Percentiles rank a stretch among this genome's conserved stretches.
Evolutionary conservation across 2,329 filamentous ascomycete species (phyloP).

Genomic region (Conoideocrella luteorostrata): DNA sequence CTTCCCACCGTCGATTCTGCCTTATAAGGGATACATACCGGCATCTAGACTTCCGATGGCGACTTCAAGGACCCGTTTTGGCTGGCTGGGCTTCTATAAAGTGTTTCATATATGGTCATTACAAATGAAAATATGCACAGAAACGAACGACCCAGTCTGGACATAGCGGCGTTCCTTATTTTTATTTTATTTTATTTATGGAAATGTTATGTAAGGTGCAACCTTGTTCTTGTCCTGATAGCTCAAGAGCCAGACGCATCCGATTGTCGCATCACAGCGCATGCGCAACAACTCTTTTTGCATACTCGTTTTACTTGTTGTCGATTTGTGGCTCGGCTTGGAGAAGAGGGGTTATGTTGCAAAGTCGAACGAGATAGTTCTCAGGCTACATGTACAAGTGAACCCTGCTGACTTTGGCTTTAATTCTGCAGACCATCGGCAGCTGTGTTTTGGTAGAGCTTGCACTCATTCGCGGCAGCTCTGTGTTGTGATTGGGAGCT

Average conservation of each 20-base stretch:
- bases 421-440: too few relatives aligned
- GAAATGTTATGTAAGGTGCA: slow-evolving; percentile 2
- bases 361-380: too few relatives aligned
- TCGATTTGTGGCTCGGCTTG: too few relatives aligned
- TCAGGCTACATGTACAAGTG: too few relatives aligned
- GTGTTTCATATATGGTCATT: background rate
- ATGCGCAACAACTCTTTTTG: too few relatives aligned
- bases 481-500: background rate
- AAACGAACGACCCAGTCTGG: background rate
- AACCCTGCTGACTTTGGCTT: too few relatives aligned
- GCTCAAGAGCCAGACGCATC: background rate
- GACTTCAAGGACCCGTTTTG: background rate
- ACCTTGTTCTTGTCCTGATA: background rate
- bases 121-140: background rate
- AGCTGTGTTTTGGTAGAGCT: too few relatives aligned
- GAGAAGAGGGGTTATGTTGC: too few relatives aligned
- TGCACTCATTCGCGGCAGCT: background rate
- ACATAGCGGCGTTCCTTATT: too few relatives aligned
- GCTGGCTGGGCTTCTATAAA: background rate
- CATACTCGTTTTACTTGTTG: too few relatives aligned
- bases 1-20: background rate
- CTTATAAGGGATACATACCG: background rate
- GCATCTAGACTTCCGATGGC: background rate
- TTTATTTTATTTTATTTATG: background rate
- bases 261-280: background rate